Conservation (phyloP, 2,329 filamentous ascomycete genomes). For the Mycogone perniciosa region DNA sequence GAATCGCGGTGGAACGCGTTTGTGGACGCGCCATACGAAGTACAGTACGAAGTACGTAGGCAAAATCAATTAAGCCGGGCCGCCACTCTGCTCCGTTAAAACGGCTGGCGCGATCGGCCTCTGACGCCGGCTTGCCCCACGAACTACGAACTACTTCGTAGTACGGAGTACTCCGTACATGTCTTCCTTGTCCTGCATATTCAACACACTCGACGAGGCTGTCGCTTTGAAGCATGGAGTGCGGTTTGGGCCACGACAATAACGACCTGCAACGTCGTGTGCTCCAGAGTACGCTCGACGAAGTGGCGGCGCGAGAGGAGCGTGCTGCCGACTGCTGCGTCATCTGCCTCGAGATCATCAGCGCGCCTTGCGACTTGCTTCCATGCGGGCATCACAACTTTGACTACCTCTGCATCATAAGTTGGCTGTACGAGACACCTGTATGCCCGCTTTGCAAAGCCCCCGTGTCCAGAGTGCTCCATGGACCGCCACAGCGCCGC, state of each 20-base stretch:
- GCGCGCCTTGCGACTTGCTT: slow-evolving; percentile 62
- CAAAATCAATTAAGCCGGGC: too few relatives aligned
- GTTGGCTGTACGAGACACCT: slow-evolving; percentile 68
- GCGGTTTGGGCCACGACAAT: not conserved
- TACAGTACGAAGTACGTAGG: too few relatives aligned
- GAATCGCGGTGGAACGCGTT: too few relatives aligned
- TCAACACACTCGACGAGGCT: not conserved
- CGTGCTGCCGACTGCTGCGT: slow-evolving; percentile 54
- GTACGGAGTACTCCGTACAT: not conserved
- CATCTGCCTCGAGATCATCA: slow-evolving; percentile 75
- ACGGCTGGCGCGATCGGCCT: too few relatives aligned
- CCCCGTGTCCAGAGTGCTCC: slow-evolving; percentile 52
- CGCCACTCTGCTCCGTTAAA: too few relatives aligned
- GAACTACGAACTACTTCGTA: slow-evolving; percentile 1
- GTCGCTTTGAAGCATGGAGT: slow-evolving; percentile 11
- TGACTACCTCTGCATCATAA: slow-evolving; percentile 77
- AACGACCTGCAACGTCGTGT: slow-evolving; percentile 36
- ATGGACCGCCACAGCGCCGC: slow-evolving; percentile 49
- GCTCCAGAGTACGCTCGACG: slow-evolving; percentile 39
- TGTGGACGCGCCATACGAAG: too few relatives aligned
- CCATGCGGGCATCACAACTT: slow-evolving; percentile 79
- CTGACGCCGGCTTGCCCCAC: not conserved
- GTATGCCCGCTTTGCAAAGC: slow-evolving; percentile 75
- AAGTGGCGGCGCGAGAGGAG: slow-evolving; percentile 28
- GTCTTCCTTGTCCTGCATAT: not conserved